Percentiles rank a stretch among this genome's conserved stretches.
These are phyloP conservation scores for Drosera spatulata DNA, from an alignment of 179 eudicot genomes.

Conservation along the genomic window DNA sequence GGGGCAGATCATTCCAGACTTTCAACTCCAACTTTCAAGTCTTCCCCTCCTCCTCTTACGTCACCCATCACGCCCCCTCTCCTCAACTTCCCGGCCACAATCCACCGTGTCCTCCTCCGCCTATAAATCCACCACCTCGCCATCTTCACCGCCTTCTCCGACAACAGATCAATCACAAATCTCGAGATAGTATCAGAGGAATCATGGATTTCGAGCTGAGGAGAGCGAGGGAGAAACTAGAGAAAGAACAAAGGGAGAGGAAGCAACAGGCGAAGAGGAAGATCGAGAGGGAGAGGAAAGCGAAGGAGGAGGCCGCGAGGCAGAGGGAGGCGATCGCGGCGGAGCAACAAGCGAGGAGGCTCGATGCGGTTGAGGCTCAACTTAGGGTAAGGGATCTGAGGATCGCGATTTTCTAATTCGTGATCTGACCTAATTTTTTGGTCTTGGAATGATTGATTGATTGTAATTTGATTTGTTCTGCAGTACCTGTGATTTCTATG, in stretches of 20 bases:
- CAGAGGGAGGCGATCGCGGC: constrained; percentile 69
- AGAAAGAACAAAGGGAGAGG: constrained; percentile 74
- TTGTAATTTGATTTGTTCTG: neutral
- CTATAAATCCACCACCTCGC: too few relatives aligned
- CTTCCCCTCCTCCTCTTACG: too few relatives aligned
- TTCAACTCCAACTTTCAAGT: too few relatives aligned
- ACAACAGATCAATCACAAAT: constrained; percentile 61
- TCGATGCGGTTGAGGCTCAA: constrained; percentile 73
- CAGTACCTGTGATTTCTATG: too few relatives aligned
- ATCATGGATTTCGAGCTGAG: constrained; percentile 79
- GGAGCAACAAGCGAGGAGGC: constrained; percentile 52
- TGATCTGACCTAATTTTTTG: neutral
- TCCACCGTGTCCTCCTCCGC: too few relatives aligned
- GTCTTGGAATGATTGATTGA: too few relatives aligned
- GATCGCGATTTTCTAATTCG: too few relatives aligned
- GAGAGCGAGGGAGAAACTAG: constrained; percentile 84
- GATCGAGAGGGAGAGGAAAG: constrained; percentile 50
- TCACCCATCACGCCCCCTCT: too few relatives aligned
- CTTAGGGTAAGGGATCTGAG: constrained; percentile 28
- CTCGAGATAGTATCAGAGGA: constrained; percentile 46
- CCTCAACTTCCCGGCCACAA: too few relatives aligned
- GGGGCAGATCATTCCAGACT: too few relatives aligned
- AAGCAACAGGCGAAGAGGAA: constrained; percentile 52
- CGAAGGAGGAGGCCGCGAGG: constrained; percentile 51
- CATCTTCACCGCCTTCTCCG: constrained; percentile 26